Evolutionary conservation across 2,329 filamentous ascomycete genomes (phyloP), one percentile per base, ranked within the genome.

Genomic region (Cadophora malorum): DNA sequence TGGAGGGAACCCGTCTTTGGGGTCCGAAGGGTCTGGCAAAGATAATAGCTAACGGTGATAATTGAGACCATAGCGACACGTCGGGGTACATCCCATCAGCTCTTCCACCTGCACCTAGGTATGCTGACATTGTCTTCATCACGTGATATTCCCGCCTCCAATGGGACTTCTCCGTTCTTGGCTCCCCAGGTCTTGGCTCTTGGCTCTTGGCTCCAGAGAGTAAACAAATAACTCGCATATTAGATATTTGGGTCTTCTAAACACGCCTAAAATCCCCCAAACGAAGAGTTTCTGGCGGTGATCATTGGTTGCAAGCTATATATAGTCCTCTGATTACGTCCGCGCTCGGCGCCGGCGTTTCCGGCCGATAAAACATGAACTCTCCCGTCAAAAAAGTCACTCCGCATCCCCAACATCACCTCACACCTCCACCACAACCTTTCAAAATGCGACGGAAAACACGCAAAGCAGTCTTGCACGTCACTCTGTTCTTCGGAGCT

Each of bases 371-470:
- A 38, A 59, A 59, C 14, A 41, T 28, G 21, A 19, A 41, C 35
- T 9, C 7, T 8, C 12, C 8, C 35, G 8, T 41, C 56, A 25
- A 59, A 59, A 41, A 25, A 23, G 5, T 7, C 10, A n/a, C n/a
- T 28, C 19, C 4, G 8, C 28, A 53, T 38, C 38, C 9, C 31
- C 25, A 58, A 19, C 35, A 9, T 28, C 63, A 28, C 1, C 14
- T 47, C 16, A 49, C 53, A 60, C 25, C 14, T 21, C 8, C 7
- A 23, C 59, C 45, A 49, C n/a, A 14, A 41, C n/a, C 28, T 8
- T 28, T 63, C 69, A 75, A 71, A 23, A 80, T 82, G 80, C 75
- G 76, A 64, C 79, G 80, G n/a, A 78, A 71, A 61, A 76, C 79
- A 12, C 76, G 76, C 60, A 77, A 76, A 73, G 74, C 78, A 28